Evolutionary conservation across 768 basidiomycete genomes (phyloP).

Genomic region (Epithele typhae): DNA sequence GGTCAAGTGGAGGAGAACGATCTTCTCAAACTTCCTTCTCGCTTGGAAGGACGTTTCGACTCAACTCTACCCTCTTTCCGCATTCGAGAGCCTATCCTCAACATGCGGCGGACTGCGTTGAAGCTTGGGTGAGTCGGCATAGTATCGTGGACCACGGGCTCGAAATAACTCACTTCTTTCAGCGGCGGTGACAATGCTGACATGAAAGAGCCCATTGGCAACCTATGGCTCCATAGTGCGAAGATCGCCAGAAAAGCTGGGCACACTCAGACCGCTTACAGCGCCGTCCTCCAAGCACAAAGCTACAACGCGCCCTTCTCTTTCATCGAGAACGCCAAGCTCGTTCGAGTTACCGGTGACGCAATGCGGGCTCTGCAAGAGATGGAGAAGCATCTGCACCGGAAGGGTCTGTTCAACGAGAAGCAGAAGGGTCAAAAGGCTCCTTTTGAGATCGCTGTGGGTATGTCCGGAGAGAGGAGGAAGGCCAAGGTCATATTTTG

Average conservation of each 20-base stretch:
- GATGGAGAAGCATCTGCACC: constrained; percentile 67
- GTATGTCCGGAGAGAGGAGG: not conserved
- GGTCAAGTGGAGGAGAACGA: constrained; percentile 27
- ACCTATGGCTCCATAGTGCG: constrained; percentile 89
- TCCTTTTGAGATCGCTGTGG: not conserved
- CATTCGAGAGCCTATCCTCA: constrained; percentile 82
- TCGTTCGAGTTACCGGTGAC: constrained; percentile 75
- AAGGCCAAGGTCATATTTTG: constrained; percentile 15
- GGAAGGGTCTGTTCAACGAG: constrained; percentile 15
- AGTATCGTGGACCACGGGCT: too few species aligned
- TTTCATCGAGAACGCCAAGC: constrained; percentile 88
- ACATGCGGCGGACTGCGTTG: constrained; percentile 84
- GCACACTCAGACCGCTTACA: constrained; percentile 96
- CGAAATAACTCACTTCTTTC: too few species aligned
- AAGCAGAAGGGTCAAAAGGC: too few species aligned
- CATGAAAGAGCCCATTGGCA: constrained; percentile 62
- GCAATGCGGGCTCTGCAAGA: constrained; percentile 83
- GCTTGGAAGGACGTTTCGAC: constrained; percentile 63
- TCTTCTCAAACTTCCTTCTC: constrained; percentile 37
- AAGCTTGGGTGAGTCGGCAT: constrained; percentile 53
- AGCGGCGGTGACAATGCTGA: not conserved
- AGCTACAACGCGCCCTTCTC: constrained; percentile 67
- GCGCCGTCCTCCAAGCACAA: constrained; percentile 86
- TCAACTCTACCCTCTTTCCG: constrained; percentile 85
- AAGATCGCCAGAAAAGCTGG: constrained; percentile 95